These are phyloP conservation scores for Sphagnum fallax DNA, from an alignment of 228 moss, liverwort and hornwort genomes.

Conservation along the genomic window DNA sequence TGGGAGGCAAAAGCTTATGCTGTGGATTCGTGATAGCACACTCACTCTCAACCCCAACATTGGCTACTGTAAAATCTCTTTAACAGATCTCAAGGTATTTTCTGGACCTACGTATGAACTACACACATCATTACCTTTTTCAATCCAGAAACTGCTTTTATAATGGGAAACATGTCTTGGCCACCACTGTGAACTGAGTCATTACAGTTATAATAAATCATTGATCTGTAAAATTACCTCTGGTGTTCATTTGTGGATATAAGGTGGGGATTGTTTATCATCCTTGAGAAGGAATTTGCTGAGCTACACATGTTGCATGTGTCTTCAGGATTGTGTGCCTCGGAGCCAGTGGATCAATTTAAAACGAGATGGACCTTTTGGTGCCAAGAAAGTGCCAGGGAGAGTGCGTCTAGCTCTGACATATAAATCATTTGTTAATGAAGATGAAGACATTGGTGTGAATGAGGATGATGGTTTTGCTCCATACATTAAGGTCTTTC, in stretches of 20 bases:
- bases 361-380: slow-evolving; percentile 73
- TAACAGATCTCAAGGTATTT: slow-evolving; percentile 62
- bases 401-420: slow-evolving; percentile 73
- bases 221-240: too few species aligned
- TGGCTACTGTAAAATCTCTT: slow-evolving; percentile 69
- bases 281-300: too few species aligned
- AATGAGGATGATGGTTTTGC: slow-evolving; percentile 67
- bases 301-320: too few species aligned
- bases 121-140: too few species aligned
- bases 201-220: too few species aligned
- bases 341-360: slow-evolving; percentile 83
- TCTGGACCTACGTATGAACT: too few species aligned
- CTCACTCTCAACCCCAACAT: slow-evolving; percentile 89
- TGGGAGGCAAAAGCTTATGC: slow-evolving; percentile 60
- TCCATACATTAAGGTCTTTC: slow-evolving; percentile 90
- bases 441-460: slow-evolving; percentile 58
- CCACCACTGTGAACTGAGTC: too few species aligned
- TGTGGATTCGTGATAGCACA: slow-evolving; percentile 80
- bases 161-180: too few species aligned
- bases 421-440: slow-evolving; percentile 88
- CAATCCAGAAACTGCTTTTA: too few species aligned
- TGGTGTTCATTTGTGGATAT: too few species aligned
- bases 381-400: slow-evolving; percentile 65
- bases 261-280: too few species aligned
- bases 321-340: slow-evolving; percentile 72